phyloP scores from a whole-genome alignment of 305 asterid species.

The Plantago coronopus region DNA sequence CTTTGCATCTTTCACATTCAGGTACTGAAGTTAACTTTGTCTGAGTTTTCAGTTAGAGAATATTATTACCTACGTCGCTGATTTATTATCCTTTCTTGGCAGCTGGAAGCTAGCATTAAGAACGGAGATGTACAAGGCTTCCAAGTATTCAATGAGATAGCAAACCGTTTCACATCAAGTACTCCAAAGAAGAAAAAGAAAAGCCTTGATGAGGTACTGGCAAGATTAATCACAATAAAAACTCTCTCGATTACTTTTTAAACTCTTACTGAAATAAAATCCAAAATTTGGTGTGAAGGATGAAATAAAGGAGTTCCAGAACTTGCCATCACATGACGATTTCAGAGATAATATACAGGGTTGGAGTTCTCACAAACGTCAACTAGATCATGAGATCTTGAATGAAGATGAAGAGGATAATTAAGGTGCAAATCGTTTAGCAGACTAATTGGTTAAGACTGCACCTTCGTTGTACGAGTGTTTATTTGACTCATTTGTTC shows the following conservation, averaged over 20 bases:
- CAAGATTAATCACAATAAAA: not conserved
- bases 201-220: slow-evolving; percentile 3
- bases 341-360: slow-evolving; percentile 38
- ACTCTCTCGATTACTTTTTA: not conserved
- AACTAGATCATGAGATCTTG: slow-evolving; percentile 33
- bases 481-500: not conserved
- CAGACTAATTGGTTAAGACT: not conserved
- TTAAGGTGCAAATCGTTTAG: slow-evolving; percentile 32
- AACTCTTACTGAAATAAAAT: slow-evolving; percentile 15
- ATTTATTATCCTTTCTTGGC: slow-evolving; percentile 31
- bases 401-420: slow-evolving; percentile 41
- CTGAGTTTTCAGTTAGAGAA: not conserved
- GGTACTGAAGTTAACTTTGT: slow-evolving; percentile 34
- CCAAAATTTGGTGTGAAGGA: slow-evolving; percentile 23
- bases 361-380: slow-evolving; percentile 41
- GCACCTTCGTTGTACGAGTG: not conserved
- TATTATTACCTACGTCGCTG: slow-evolving; percentile 13
- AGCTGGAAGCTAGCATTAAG: slow-evolving; percentile 71
- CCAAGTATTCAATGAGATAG: slow-evolving; percentile 42
- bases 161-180: slow-evolving; percentile 40
- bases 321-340: slow-evolving; percentile 53
- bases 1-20: slow-evolving; percentile 73
- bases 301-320: slow-evolving; percentile 28
- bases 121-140: slow-evolving; percentile 76
- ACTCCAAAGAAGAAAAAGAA: not conserved